Conservation (phyloP, 164 flowering plant genomes). For the Brasenia schreberi region DNA sequence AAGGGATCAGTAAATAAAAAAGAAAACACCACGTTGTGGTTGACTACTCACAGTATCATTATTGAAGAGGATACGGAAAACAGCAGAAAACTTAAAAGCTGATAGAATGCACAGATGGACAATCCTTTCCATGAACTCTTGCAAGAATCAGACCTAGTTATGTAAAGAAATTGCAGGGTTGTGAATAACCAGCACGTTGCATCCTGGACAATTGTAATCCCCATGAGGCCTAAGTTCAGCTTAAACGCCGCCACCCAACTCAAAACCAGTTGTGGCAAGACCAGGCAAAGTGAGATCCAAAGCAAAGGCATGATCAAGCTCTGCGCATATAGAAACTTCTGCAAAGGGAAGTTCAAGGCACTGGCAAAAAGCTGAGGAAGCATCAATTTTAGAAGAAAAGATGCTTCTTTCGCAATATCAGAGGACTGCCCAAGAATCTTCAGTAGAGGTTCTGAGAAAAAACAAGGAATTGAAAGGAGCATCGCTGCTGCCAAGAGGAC, state of each 20-base stretch:
- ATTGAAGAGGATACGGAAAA: neutral
- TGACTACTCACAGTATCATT: slow-evolving; percentile 1
- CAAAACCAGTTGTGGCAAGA: neutral
- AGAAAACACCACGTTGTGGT: neutral
- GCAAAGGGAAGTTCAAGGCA: slow-evolving; percentile 1
- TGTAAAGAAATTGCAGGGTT: neutral
- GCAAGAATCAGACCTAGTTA: neutral
- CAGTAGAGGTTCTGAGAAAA: neutral
- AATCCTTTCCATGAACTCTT: slow-evolving; percentile 1
- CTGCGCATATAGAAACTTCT: slow-evolving; percentile 1
- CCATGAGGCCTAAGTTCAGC: neutral
- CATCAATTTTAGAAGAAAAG: neutral
- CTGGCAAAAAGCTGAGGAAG: neutral
- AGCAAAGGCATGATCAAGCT: slow-evolving; percentile 1
- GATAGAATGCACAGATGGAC: neutral
- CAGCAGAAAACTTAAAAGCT: neutral
- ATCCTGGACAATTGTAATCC: neutral
- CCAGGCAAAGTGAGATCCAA: slow-evolving; percentile 1
- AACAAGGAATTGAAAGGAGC: neutral
- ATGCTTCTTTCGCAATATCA: slow-evolving; percentile 1
- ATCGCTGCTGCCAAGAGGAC: slow-evolving; percentile 1
- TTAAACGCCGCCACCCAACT: neutral
- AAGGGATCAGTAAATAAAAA: neutral
- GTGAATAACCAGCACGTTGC: neutral
- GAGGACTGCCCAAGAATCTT: neutral